These are phyloP conservation scores for Rhizophora mangle DNA, from an alignment of 345 rosid genomes.

Conservation along the genomic window DNA sequence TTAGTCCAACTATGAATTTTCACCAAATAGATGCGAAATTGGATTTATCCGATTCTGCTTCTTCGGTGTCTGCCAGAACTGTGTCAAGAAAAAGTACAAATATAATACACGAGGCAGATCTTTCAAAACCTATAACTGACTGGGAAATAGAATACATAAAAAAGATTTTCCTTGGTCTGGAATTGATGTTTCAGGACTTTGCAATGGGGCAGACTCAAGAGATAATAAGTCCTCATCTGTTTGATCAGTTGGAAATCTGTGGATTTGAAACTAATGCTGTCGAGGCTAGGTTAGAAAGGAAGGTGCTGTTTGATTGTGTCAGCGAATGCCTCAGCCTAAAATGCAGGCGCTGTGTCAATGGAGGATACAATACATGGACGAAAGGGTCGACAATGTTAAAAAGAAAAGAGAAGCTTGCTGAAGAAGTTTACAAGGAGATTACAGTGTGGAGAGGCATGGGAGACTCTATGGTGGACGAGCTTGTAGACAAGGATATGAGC, in stretches of 20 bases:
- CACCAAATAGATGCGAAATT: constrained; percentile 42
- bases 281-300: constrained; percentile 49
- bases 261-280: constrained; percentile 15
- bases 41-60: constrained; percentile 67
- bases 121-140: constrained; percentile 22
- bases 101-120: constrained; percentile 10
- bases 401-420: constrained; percentile 55
- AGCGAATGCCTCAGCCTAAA: constrained; percentile 64
- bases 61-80: constrained; percentile 44
- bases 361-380: constrained; percentile 54
- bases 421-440: constrained; percentile 72
- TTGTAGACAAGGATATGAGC: constrained; percentile 93
- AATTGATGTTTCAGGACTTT: constrained; percentile 65
- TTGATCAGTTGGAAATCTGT: constrained; percentile 58
- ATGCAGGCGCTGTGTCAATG: constrained; percentile 46
- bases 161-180: constrained; percentile 52
- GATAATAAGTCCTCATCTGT: constrained; percentile 57
- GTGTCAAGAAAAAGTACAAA: constrained; percentile 26
- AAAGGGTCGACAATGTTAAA: constrained; percentile 51
- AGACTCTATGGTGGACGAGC: constrained; percentile 85
- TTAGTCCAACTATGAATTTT: constrained; percentile 37
- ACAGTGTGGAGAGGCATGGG: constrained; percentile 58
- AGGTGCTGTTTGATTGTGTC: constrained; percentile 64
- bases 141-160: constrained; percentile 71
- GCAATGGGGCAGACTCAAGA: constrained; percentile 41